Evolutionary conservation across 495 filamentous ascomycete genomes (phyloP).

Genomic region (Hyaloscypha bicolor): DNA sequence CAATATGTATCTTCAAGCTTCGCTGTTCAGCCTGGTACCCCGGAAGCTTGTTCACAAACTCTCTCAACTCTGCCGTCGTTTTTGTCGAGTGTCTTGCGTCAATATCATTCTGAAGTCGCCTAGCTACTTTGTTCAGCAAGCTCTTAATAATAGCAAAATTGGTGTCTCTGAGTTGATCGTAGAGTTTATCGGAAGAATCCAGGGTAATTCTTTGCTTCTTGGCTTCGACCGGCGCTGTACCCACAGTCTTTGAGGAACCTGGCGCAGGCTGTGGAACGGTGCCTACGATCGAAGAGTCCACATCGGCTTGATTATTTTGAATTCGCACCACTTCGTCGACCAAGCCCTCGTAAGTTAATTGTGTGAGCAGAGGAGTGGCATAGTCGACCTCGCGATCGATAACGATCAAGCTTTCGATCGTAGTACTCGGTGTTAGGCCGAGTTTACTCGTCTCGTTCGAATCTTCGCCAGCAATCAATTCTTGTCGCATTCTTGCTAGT

Average conservation of each 20-base stretch:
- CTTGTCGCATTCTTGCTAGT: conserved; percentile 89
- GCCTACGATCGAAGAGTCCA: conserved; percentile 91
- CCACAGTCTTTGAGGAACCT: conserved; percentile 54
- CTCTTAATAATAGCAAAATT: conserved; percentile 94
- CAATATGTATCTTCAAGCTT: conserved; percentile 87
- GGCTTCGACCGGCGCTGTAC: conserved; percentile 54
- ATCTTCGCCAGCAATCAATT: conserved; percentile 81
- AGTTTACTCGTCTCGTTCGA: conserved; percentile 59
- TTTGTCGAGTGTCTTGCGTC: conserved; percentile 88
- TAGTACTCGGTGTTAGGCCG: conserved; percentile 81
- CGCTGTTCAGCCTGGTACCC: conserved; percentile 93
- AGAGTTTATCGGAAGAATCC: conserved; percentile 88
- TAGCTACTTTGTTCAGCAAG: conserved; percentile 87
- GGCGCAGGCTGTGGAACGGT: conserved; percentile 60
- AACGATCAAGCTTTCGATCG: conserved; percentile 87
- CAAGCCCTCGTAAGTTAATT: conserved; percentile 95
- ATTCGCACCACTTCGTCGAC: conserved; percentile 95
- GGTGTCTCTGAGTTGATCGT: conserved; percentile 82
- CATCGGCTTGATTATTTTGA: conserved; percentile 83
- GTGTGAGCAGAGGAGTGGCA: conserved; percentile 86
- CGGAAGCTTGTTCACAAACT: conserved; percentile 89
- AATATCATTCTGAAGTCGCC: conserved; percentile 84
- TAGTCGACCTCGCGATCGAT: conserved; percentile 95
- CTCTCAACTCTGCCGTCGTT: conserved; percentile 84
- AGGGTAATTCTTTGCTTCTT: conserved; percentile 90